Evolutionary conservation across 208 protist species (phyloP).

Genomic region (Wallacemonas sp.): DNA sequence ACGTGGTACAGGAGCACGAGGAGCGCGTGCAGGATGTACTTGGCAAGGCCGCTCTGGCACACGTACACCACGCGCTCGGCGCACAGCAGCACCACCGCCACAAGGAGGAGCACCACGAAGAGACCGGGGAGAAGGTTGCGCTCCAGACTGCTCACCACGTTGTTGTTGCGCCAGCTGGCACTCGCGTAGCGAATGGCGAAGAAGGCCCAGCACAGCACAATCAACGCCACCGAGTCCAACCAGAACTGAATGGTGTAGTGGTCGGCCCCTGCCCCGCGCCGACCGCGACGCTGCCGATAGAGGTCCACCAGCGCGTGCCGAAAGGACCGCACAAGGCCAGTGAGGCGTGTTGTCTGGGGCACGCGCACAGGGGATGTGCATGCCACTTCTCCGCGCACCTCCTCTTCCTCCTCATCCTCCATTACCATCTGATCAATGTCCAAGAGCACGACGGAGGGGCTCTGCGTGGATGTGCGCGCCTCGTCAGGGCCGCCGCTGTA

Average conservation of each 20-base stretch:
- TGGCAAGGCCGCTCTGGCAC: constrained; percentile 32
- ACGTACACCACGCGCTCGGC: constrained; percentile 75
- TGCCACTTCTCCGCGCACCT: too few species aligned
- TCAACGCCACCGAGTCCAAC: constrained; percentile 38
- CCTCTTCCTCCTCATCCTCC: too few species aligned
- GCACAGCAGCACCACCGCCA: constrained; percentile 50
- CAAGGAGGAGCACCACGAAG: constrained; percentile 65
- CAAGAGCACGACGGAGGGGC: too few species aligned
- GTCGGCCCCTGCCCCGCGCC: constrained; percentile 56
- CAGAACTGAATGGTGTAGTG: constrained; percentile 55
- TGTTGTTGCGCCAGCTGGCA: constrained; percentile 28
- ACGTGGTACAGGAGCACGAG: constrained; percentile 34
- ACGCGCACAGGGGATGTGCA: too few species aligned
- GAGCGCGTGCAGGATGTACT: constrained; percentile 39
- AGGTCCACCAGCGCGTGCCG: neutral
- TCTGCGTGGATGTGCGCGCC: too few species aligned
- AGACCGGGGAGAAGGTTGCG: constrained; percentile 66
- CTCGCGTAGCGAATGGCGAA: constrained; percentile 38
- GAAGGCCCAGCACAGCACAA: constrained; percentile 57
- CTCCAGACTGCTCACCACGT: constrained; percentile 59
- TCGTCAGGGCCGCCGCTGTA: too few species aligned
- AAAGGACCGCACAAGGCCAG: neutral
- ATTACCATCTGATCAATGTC: too few species aligned
- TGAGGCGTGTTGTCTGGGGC: neutral
- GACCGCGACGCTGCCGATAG: constrained; percentile 6